Evolutionary conservation across 1,284 basidiomycete species (phyloP).

Genomic region (Microbotryum violaceum): DNA sequence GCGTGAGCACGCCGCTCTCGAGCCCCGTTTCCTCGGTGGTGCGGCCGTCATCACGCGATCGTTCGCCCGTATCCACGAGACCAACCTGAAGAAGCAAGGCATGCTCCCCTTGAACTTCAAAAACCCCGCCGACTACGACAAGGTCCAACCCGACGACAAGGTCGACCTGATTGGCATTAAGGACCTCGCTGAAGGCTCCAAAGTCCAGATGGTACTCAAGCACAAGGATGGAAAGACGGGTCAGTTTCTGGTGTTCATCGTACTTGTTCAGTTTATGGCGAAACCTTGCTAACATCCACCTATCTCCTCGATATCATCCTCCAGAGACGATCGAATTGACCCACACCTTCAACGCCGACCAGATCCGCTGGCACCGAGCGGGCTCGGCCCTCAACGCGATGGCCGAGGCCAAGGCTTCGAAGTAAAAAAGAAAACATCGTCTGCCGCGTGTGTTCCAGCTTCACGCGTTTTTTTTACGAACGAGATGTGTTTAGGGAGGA

Average conservation of each 20-base stretch:
- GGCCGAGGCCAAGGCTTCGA: slow-evolving; percentile 1
- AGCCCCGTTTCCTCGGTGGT: slow-evolving; percentile 94
- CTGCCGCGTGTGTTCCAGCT: too few species aligned
- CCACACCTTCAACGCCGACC: slow-evolving; percentile 35
- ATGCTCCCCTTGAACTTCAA: slow-evolving; percentile 55
- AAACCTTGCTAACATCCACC: not conserved
- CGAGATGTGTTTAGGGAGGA: too few species aligned
- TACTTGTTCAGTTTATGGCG: not conserved
- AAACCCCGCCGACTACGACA: slow-evolving; percentile 84
- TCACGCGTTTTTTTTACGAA: too few species aligned
- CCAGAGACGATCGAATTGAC: slow-evolving; percentile 31
- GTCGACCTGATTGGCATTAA: slow-evolving; percentile 77
- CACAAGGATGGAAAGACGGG: slow-evolving; percentile 62
- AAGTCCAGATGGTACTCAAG: slow-evolving; percentile 69
- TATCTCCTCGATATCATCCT: not conserved
- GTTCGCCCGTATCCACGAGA: slow-evolving; percentile 96
- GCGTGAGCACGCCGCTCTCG: slow-evolving; percentile 86
- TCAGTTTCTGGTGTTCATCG: not conserved
- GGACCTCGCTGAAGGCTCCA: slow-evolving; percentile 76
- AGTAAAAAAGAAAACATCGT: too few species aligned
- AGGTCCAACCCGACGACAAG: slow-evolving; percentile 65
- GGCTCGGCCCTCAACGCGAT: slow-evolving; percentile 26
- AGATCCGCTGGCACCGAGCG: slow-evolving; percentile 29
- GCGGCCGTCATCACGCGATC: slow-evolving; percentile 88
- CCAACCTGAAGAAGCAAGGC: slow-evolving; percentile 91